A percentile compares a stretch with the other conserved stretches of the same genome.
These are phyloP conservation scores for Myriosclerotinia scirpicola DNA, from an alignment of 2,329 filamentous ascomycete species.

Conservation along the genomic window DNA sequence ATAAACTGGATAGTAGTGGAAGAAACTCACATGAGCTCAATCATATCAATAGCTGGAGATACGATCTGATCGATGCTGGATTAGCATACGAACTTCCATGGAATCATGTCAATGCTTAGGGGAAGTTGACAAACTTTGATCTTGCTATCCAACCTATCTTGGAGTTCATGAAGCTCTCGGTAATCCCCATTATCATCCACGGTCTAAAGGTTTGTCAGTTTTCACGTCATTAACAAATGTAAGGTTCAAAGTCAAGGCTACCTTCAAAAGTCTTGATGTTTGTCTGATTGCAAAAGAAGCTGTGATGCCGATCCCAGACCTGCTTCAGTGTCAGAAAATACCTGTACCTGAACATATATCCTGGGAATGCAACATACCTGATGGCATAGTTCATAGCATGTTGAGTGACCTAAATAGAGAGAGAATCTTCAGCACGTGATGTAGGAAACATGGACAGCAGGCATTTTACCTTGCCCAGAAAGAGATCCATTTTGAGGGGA, in stretches of 20 bases:
- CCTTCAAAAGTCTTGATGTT: conserved; percentile 73
- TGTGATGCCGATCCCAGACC: conserved; percentile 80
- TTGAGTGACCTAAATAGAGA: conserved; percentile 55
- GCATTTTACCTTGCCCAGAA: conserved; percentile 57
- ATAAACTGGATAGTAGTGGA: conserved; percentile 41
- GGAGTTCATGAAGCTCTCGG: conserved; percentile 66
- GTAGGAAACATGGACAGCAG: not conserved
- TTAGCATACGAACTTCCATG: not conserved
- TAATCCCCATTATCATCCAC: conserved; percentile 70
- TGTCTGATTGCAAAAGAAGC: conserved; percentile 83
- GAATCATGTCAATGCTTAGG: not conserved
- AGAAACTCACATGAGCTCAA: conserved; percentile 73
- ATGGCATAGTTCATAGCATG: conserved; percentile 79
- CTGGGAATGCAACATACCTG: conserved; percentile 45
- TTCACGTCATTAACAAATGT: not conserved
- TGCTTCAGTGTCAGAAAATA: conserved; percentile 31
- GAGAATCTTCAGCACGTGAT: conserved; percentile 33
- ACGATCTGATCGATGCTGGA: conserved; percentile 61
- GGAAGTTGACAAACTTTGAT: conserved; percentile 61
- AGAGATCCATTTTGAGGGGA: conserved; percentile 41
- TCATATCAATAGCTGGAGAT: conserved; percentile 86
- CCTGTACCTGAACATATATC: not conserved
- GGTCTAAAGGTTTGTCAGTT: conserved; percentile 45
- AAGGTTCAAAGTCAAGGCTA: conserved; percentile 34
- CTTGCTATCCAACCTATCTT: conserved; percentile 76